A percentile compares a stretch with the other conserved stretches of the same genome.
Evolutionary conservation across 352 stramenopile species (phyloP).

Genomic region (Pythium scleroteichum): DNA sequence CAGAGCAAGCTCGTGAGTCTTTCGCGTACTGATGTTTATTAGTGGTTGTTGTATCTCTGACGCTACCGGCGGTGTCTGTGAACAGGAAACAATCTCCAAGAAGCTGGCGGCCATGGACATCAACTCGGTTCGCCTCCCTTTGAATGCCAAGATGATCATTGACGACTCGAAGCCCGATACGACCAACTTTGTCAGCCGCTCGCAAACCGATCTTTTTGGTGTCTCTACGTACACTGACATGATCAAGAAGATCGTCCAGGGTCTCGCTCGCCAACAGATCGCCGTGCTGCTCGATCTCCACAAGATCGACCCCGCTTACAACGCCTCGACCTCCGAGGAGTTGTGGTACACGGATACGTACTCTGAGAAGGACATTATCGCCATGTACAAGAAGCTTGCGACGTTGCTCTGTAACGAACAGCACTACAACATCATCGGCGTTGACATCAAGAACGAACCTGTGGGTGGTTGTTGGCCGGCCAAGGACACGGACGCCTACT

Average conservation of each 20-base stretch:
- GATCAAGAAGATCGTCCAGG: constrained; percentile 85
- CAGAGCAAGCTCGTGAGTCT: constrained; percentile 64
- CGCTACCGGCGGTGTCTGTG: neutral
- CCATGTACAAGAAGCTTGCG: constrained; percentile 72
- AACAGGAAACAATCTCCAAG: constrained; percentile 50
- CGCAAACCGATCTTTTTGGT: constrained; percentile 64
- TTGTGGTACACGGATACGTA: constrained; percentile 73
- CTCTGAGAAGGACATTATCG: constrained; percentile 53
- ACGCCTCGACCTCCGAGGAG: constrained; percentile 64
- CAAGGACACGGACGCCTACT: constrained; percentile 56
- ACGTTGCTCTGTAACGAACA: constrained; percentile 66
- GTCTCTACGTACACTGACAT: constrained; percentile 75
- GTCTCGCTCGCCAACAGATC: constrained; percentile 78
- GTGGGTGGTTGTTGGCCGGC: constrained; percentile 71
- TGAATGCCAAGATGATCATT: constrained; percentile 85
- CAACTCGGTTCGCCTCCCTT: constrained; percentile 74
- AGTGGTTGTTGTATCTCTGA: neutral
- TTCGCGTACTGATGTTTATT: too few relatives aligned
- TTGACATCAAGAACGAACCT: constrained; percentile 86
- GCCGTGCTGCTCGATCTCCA: constrained; percentile 82
- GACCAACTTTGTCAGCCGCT: constrained; percentile 63
- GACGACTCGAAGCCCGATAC: constrained; percentile 63
- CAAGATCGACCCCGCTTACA: constrained; percentile 81
- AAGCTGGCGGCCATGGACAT: constrained; percentile 68
- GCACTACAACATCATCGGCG: constrained; percentile 85